phyloP scores from a whole-genome alignment of 768 basidiomycete genomes.

The Leccinum pellstonianum region DNA sequence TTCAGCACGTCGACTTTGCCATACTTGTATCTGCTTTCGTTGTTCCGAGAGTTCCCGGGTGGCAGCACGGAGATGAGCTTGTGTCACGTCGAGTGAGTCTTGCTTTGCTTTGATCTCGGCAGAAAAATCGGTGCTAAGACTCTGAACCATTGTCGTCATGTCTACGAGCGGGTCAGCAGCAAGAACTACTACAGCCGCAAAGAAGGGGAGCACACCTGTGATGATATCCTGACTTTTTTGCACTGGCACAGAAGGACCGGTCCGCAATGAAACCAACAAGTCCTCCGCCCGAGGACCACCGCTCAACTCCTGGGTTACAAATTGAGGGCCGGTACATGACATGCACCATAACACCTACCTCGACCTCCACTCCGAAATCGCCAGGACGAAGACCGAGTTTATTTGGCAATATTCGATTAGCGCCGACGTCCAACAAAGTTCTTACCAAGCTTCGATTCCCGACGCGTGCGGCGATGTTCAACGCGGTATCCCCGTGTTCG shows the following conservation, averaged over 20 bases:
- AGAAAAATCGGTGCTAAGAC: constrained; percentile 74
- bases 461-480: constrained; percentile 93
- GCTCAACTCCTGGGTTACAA: constrained; percentile 55
- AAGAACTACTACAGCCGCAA: too few species aligned
- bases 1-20: constrained; percentile 72
- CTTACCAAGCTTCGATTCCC: constrained; percentile 87
- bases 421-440: constrained; percentile 87
- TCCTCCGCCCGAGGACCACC: constrained; percentile 76
- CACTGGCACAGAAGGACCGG: constrained; percentile 72
- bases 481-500: constrained; percentile 90
- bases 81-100: constrained; percentile 83
- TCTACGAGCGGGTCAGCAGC: constrained; percentile 45
- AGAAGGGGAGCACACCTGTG: constrained; percentile 46
- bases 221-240: constrained; percentile 90
- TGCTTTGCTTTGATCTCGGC: constrained; percentile 84
- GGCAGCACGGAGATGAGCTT: constrained; percentile 82
- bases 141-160: constrained; percentile 82
- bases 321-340: neutral
- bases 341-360: constrained; percentile 48
- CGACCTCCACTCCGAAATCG: constrained; percentile 93
- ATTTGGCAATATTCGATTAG: constrained; percentile 85
- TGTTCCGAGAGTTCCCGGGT: constrained; percentile 91
- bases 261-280: constrained; percentile 68
- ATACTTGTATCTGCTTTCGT: constrained; percentile 76
- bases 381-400: constrained; percentile 91